phyloP scores from a whole-genome alignment of 345 rosid genomes.

The Melaleuca quinquenervia region DNA sequence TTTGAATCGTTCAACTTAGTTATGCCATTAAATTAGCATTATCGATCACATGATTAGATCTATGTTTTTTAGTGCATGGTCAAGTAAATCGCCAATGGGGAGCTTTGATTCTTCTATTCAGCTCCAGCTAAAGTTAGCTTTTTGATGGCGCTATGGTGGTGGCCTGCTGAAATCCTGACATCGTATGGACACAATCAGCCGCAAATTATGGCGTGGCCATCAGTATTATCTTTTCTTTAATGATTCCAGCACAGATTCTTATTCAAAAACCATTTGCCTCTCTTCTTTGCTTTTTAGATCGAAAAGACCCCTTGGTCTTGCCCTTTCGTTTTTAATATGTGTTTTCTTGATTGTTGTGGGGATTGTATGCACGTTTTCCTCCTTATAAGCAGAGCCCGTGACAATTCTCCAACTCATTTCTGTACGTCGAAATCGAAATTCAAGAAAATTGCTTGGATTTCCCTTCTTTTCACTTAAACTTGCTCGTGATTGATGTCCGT shows the following conservation, averaged over 20 bases:
- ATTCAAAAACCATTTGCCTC: background rate
- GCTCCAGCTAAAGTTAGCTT: background rate
- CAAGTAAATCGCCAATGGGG: background rate
- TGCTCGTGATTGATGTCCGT: background rate
- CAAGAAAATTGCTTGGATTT: background rate
- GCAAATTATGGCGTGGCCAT: conserved; percentile 7
- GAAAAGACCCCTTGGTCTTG: background rate
- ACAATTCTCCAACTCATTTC: background rate
- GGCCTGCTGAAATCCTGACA: background rate
- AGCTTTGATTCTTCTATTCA: background rate
- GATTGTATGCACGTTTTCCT: background rate
- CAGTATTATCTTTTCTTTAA: background rate
- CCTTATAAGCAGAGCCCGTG: background rate
- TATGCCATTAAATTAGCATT: background rate
- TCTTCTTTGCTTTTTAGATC: background rate
- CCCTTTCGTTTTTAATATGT: background rate
- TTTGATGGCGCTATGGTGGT: background rate
- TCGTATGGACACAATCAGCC: conserved; percentile 7
- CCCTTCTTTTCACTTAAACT: background rate
- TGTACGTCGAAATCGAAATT: background rate
- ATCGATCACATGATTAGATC: background rate
- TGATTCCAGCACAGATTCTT: background rate
- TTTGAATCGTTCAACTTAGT: background rate
- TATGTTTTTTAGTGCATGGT: background rate
- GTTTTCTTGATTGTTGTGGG: background rate